Evolutionary conservation across 148 eudicot genomes (phyloP).

Genomic region (Rhododendron williamsianum): DNA sequence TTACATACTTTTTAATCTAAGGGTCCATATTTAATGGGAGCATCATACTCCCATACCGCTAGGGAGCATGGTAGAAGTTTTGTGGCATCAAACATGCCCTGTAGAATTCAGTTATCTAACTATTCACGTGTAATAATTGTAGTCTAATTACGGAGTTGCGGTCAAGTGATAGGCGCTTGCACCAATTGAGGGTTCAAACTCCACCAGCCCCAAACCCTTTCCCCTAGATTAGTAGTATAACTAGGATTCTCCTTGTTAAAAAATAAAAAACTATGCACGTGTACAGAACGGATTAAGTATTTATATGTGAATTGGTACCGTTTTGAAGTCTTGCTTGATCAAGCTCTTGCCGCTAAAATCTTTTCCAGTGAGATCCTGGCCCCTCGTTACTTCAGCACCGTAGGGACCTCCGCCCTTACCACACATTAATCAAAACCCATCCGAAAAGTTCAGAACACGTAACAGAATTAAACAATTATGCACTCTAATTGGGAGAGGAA

Average conservation of each 20-base stretch:
- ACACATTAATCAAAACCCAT: conserved; percentile 14
- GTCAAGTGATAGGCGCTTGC: neutral
- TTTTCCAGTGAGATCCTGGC: conserved; percentile 86
- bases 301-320: conserved; percentile 30
- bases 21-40: too few relatives aligned
- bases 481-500: neutral
- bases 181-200: neutral
- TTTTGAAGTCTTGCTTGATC: conserved; percentile 92
- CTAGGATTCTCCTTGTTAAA: neutral
- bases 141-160: too few relatives aligned
- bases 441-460: neutral
- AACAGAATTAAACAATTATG: neutral
- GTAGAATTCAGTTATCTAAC: neutral
- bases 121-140: neutral
- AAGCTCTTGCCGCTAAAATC: conserved; percentile 85
- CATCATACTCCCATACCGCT: neutral
- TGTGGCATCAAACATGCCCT: neutral
- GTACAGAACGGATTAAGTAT: neutral
- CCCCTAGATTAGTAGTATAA: neutral
- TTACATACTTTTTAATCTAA: too few relatives aligned
- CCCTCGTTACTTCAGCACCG: conserved; percentile 89
- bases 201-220: neutral
- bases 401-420: conserved; percentile 95
- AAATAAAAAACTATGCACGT: neutral
- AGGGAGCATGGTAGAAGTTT: too few relatives aligned